Evolutionary conservation across 2,329 filamentous ascomycete species (phyloP).

Genomic region (Grosmannia serpens): DNA sequence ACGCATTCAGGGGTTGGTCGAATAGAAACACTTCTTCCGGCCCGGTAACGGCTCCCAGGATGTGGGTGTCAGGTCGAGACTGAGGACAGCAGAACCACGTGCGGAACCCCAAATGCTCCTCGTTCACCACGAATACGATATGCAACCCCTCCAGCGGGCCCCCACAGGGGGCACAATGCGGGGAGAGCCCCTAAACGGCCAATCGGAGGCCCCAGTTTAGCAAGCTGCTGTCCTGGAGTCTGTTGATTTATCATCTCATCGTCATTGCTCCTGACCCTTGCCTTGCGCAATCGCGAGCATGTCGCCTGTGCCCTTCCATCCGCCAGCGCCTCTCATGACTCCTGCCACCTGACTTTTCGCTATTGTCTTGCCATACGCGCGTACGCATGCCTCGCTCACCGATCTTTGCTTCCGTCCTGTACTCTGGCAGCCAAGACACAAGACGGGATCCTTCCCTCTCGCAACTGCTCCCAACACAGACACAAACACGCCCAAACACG

Average conservation of each 20-base stretch:
- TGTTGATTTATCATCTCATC: background rate
- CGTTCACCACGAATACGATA: too few species aligned
- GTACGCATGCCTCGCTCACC: too few species aligned
- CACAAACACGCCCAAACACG: background rate
- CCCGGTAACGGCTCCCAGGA: too few species aligned
- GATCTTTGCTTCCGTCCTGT: too few species aligned
- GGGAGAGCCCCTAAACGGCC: background rate
- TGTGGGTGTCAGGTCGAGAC: too few species aligned
- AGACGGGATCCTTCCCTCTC: background rate
- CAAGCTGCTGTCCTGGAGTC: constrained; percentile 5
- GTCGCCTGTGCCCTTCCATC: background rate
- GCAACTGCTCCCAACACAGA: background rate
- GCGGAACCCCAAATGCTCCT: too few species aligned
- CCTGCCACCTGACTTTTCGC: background rate
- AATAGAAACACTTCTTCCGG: too few species aligned
- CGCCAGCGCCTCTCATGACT: background rate
- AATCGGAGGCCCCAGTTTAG: constrained; percentile 2
- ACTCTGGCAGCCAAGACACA: too few species aligned
- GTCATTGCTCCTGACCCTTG: constrained; percentile 7
- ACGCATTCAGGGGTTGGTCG: too few species aligned
- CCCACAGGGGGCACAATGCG: background rate
- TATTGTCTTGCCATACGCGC: background rate
- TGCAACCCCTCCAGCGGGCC: too few species aligned
- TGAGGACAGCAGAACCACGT: too few species aligned
- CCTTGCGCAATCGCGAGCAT: constrained; percentile 6